Base-by-base conservation (phyloP, 2,329 filamentous ascomycete species). In the Alternaria consortialis region DNA sequence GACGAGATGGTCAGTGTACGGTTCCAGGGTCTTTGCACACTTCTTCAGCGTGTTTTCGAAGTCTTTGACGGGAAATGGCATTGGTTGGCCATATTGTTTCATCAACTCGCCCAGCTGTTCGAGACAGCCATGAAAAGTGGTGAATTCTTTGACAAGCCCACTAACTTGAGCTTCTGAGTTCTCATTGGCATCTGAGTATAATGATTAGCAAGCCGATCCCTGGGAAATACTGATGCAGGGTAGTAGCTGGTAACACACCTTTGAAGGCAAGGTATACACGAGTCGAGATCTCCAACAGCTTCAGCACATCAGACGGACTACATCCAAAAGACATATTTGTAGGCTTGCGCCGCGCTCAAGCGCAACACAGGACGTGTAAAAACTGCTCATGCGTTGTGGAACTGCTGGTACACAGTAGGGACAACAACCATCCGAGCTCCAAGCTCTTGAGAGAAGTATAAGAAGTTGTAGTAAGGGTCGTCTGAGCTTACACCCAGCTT, bases 261-360 rank as follows among this genome's bases (percentile, higher is more conserved):
- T 72, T 76, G 64, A 76, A 77, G 23, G 74, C 74, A 12, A 74
- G 55, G 53, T 77, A 77, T 17, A 77, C 60, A 20, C 74, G 68
- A 23, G 73, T 71, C 7, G 74, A 77, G 15, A 75, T 47, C 53
- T 77, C 72, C 12, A 77, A 58, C 27, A 77, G 56, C 55, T 76
- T 77, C 55, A 76, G 56, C 20, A 76, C 62, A 60, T 77, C 74
- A 9, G 70, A 64, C 5, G 73, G 74, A 53, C 70, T 72, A 52
- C 74, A 68, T 31, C 74, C 74, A 60, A 76, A 74, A 34, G 72
- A 73, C 73, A 76, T 77, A 15, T 50, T 46, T 36, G 25, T 42
- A 53, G 42, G 58, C 64, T 59, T 58, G 61, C 63, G 67, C 66
- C 68, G 72, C 73, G 72, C 72, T 70, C 42, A 57, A 67, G 74